Evolutionary conservation across 768 basidiomycete species (phyloP), one percentile per base, ranked within the genome.

Genomic region (Nidularia pulvinata): DNA sequence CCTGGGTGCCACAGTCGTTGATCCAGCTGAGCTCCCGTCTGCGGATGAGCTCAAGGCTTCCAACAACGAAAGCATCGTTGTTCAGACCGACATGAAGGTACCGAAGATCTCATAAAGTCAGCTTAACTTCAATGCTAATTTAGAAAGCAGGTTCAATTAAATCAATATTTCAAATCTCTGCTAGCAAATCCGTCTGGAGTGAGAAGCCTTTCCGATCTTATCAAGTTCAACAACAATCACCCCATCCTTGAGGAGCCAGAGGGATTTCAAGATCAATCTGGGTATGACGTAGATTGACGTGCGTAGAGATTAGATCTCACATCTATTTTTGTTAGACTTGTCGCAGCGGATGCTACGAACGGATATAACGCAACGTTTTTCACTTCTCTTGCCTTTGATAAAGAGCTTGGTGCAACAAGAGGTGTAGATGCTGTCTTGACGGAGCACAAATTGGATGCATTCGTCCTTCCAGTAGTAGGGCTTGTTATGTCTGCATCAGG

Each of bases 1-100:
- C 3, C 66, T 81, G 1, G 80, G 81, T 2, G 79, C 79, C 0
- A 75, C 78, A 1, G 70, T 89, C 3, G 73, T 88, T 7, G 86
- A 89, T 59, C 83, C 85, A 1, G 81, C 84, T 1, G 82, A 86
- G 53, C 67, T 88, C 13, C 78, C 83, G 0, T 79, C 80, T 33
- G 80, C 79, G 3, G 72, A 76, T 1, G 83, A 82, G 51, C 74
- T 83, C 9, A 58, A 73, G 22, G 55, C 57, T 3, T 79, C 79
- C 0, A 75, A 76, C 13, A 82, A 84, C 52, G 84, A 88, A 62
- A 79, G 71, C 0, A 64, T 82, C 13, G 85, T 86, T 3, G 56
- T 83, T 16, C 58, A 71, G 9, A 68, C 72, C 0, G 85, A 88
- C 56, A 82, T 88, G 68, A 88, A 85, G 75, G 85, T 80, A 16